These are phyloP conservation scores for Phytophthora constricta DNA, from an alignment of 352 stramenopile genomes.

Conservation along the genomic window DNA sequence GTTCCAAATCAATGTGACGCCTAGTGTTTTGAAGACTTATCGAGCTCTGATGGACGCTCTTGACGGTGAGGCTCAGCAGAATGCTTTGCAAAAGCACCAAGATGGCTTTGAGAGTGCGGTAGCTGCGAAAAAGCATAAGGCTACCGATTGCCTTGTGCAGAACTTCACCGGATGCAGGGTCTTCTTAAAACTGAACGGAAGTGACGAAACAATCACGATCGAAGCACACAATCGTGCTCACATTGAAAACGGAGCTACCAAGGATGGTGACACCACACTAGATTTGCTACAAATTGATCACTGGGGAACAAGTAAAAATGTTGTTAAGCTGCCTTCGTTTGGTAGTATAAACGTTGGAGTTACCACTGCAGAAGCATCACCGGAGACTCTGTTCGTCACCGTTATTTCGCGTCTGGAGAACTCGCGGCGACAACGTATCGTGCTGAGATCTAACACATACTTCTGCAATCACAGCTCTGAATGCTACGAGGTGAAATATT, in stretches of 20 bases:
- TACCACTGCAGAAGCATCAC: conserved; percentile 36
- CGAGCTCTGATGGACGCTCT: conserved; percentile 80
- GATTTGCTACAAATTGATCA: conserved; percentile 64
- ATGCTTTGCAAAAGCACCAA: conserved; percentile 70
- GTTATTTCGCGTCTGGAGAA: conserved; percentile 79
- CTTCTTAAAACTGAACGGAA: conserved; percentile 55
- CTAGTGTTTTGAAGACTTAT: conserved; percentile 77
- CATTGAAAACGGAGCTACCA: conserved; percentile 47
- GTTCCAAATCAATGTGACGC: conserved; percentile 82
- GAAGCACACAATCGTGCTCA: conserved; percentile 55
- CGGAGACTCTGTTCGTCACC: conserved; percentile 68
- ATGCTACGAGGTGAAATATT: conserved; percentile 77
- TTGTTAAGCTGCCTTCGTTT: conserved; percentile 59
- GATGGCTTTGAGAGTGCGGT: conserved; percentile 55
- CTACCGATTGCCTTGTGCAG: conserved; percentile 66
- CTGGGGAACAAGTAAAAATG: conserved; percentile 53
- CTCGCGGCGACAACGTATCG: conserved; percentile 60
- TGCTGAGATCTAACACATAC: conserved; percentile 83
- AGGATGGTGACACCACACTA: conserved; percentile 49
- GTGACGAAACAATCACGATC: conserved; percentile 48
- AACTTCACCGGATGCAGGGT: conserved; percentile 78
- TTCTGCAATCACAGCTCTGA: conserved; percentile 84
- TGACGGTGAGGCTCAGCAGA: conserved; percentile 65
- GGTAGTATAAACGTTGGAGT: conserved; percentile 69
- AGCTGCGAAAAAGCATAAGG: conserved; percentile 46